Base-by-base conservation (phyloP, 768 basidiomycete genomes). In the Rhodocollybia butyracea region DNA sequence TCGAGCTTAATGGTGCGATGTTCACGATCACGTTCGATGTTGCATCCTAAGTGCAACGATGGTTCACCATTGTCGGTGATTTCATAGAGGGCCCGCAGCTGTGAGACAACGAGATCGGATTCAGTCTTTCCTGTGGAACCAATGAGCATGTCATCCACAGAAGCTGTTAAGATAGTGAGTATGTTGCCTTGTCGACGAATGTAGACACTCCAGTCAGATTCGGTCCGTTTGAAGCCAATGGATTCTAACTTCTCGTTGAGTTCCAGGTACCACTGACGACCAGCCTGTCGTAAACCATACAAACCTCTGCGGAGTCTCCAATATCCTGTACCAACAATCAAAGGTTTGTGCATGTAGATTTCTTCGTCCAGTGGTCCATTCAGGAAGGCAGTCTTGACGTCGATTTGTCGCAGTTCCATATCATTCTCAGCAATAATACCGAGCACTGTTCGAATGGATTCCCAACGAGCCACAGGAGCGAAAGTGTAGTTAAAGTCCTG, bases 271-370 rank as follows among this genome's bases (percentile, higher is more conserved):
- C n/a, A n/a, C 17, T 53, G 40, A 2, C 56, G 41, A 3, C 57
- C 57, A 29, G 57, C 42, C 22, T 58, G 57, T 26, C 55, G 55
- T 1, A 58, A 39, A 5, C 57, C 53, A 39, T 58, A 58, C 2
- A 58, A 42, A 4, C 53, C 54, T 21, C 46, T 54, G 22, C 36
- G 21, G 1, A 58, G 38, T 3, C 46, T n/a, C 45, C 54, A 48
- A 22, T 59, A 66, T 1, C 71, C 67, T 8, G 19, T 26, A 3
- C 53, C 53, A 21, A 54, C 26, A 21, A 56, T 40, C 0, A 54
- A 60, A 2, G 70, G 70, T 19, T 64, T 58, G 24, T 63, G 48
- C 69, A 76, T 72, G 59, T 70, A 76, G 46, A 76, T 71, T 2
- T 58, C 42, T 31, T 61, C 56, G 19, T 66, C 64, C 5, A 75